phyloP scores from a whole-genome alignment of 2,329 filamentous ascomycete genomes.

The Colletotrichum costaricense region DNA sequence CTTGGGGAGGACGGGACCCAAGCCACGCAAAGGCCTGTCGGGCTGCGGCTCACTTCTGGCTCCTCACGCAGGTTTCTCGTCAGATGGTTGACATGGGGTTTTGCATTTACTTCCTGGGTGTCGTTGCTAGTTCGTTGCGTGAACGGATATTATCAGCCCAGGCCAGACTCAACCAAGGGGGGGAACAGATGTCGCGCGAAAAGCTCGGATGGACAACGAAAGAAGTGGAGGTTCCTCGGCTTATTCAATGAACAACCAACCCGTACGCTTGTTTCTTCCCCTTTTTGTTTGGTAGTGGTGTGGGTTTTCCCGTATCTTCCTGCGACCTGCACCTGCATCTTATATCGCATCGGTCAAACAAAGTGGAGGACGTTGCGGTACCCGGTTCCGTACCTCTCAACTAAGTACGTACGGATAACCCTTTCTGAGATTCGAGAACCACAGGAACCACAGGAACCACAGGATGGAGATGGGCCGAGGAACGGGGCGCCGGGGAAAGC shows the following conservation, averaged over 20 bases:
- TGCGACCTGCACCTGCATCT: neutral
- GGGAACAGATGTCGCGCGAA: neutral
- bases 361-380: neutral
- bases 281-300: neutral
- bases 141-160: neutral
- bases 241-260: neutral
- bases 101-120: neutral
- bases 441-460: neutral
- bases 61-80: neutral
- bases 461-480: neutral
- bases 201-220: neutral
- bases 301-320: neutral
- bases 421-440: neutral
- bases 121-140: neutral
- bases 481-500: slow-evolving; percentile 23
- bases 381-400: neutral
- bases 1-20: neutral
- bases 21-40: neutral
- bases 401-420: neutral
- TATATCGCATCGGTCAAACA: neutral
- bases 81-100: neutral
- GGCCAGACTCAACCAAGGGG: neutral
- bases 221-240: neutral
- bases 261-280: neutral
- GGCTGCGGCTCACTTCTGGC: neutral